phyloP scores from a whole-genome alignment of 805 yeast species.

The Ogataea trehalophila region DNA sequence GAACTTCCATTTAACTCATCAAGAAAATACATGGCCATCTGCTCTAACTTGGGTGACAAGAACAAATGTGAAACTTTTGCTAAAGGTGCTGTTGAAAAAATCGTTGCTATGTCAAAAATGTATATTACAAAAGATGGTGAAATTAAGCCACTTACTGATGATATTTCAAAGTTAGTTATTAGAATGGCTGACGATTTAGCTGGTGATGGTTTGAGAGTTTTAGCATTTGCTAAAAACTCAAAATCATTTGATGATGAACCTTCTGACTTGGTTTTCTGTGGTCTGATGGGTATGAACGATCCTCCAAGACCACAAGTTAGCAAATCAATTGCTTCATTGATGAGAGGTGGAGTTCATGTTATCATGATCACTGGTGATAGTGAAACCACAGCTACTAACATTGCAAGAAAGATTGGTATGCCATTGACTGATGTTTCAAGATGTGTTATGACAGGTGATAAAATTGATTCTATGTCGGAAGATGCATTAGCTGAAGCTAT shows the following conservation, averaged over 20 bases:
- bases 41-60: conserved; percentile 55
- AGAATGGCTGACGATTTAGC: conserved; percentile 66
- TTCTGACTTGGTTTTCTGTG: conserved; percentile 66
- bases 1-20: conserved; percentile 84
- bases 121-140: conserved; percentile 59
- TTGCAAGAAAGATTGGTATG: conserved; percentile 88
- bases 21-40: conserved; percentile 89
- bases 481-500: conserved; percentile 71
- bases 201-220: conserved; percentile 76
- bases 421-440: conserved; percentile 59
- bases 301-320: conserved; percentile 93
- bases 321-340: conserved; percentile 64
- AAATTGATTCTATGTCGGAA: conserved; percentile 68
- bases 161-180: conserved; percentile 41
- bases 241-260: conserved; percentile 41
- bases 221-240: conserved; percentile 65
- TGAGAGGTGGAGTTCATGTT: conserved; percentile 95
- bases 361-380: conserved; percentile 97
- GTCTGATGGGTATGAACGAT: conserved; percentile 93
- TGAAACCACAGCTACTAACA: conserved; percentile 78
- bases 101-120: conserved; percentile 55
- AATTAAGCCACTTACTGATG: conserved; percentile 51
- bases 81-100: conserved; percentile 87
- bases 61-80: conserved; percentile 56
- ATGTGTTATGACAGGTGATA: conserved; percentile 81